phyloP scores from a whole-genome alignment of 208 protist genomes.

The Novymonas esmeraldas region DNA sequence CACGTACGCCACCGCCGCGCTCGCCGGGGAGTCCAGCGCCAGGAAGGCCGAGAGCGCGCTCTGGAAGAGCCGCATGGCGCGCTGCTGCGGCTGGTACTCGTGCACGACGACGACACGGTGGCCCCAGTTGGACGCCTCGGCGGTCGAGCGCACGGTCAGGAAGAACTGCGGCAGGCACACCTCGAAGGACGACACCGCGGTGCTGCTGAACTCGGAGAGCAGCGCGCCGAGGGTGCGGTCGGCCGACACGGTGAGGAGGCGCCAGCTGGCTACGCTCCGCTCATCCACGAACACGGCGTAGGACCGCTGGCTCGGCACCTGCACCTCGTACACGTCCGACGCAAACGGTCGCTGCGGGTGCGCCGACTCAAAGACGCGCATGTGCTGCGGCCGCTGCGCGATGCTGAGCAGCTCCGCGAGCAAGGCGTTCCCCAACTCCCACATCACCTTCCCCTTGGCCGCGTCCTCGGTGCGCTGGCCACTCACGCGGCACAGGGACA shows the following conservation, averaged over 20 bases:
- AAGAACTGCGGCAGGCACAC: conserved; percentile 66
- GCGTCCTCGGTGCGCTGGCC: background rate
- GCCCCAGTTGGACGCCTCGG: conserved; percentile 76
- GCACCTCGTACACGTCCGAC: conserved; percentile 59
- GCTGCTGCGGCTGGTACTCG: conserved; percentile 58
- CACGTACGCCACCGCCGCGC: conserved; percentile 14
- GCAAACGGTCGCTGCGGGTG: conserved; percentile 69
- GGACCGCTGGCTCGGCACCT: conserved; percentile 41
- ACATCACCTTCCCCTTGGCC: conserved; percentile 21
- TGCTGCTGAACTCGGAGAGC: conserved; percentile 56
- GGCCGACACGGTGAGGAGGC: conserved; percentile 62
- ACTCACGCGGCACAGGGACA: conserved; percentile 3
- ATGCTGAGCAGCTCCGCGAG: conserved; percentile 49
- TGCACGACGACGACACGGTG: conserved; percentile 79
- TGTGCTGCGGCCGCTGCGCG: conserved; percentile 49
- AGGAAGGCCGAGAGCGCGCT: conserved; percentile 49
- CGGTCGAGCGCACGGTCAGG: conserved; percentile 62
- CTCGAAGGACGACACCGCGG: conserved; percentile 50
- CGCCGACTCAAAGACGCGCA: conserved; percentile 68
- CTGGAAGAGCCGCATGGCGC: conserved; percentile 66
- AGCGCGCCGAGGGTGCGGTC: conserved; percentile 55
- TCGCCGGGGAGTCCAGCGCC: conserved; percentile 1
- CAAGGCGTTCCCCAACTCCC: conserved; percentile 21
- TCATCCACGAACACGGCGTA: conserved; percentile 81
- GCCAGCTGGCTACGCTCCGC: conserved; percentile 53